Conservation (phyloP, 495 filamentous ascomycete species). For the Penicillium riverlandense region DNA sequence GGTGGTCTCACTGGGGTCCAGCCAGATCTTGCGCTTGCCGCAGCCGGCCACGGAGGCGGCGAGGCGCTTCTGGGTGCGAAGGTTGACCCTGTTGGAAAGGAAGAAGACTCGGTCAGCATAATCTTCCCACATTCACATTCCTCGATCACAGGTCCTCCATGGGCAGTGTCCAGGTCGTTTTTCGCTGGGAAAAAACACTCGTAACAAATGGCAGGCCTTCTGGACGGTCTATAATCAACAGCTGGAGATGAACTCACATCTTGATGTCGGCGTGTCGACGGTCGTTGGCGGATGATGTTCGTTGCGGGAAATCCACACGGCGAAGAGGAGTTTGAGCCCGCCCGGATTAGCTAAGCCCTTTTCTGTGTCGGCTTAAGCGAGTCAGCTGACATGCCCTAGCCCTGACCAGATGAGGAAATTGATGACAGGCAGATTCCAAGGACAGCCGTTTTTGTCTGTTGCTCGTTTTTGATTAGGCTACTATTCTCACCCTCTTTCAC, state of each 20-base stretch:
- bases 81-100: constrained; percentile 76
- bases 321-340: constrained; percentile 37
- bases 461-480: too few species aligned
- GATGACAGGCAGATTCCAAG: neutral
- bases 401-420: neutral
- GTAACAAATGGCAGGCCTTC: constrained; percentile 8
- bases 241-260: constrained; percentile 42
- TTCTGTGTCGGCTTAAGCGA: constrained; percentile 34
- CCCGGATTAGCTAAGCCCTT: constrained; percentile 39
- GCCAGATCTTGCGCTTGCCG: constrained; percentile 99
- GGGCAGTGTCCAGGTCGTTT: too few species aligned
- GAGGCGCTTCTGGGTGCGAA: constrained; percentile 99
- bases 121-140: constrained; percentile 7
- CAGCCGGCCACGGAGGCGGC: constrained; percentile 95
- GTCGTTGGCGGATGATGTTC: constrained; percentile 48
- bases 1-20: constrained; percentile 98
- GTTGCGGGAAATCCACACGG: constrained; percentile 38
- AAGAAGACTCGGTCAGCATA: constrained; percentile 32
- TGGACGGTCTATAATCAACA: constrained; percentile 3
- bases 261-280: constrained; percentile 50
- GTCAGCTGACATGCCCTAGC: constrained; percentile 2
- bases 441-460: too few species aligned
- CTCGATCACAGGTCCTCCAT: too few species aligned
- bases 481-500: too few species aligned
- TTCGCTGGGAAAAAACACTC: neutral